Conservation (phyloP, 2,329 filamentous ascomycete genomes). For the Verticillium klebahnii region DNA sequence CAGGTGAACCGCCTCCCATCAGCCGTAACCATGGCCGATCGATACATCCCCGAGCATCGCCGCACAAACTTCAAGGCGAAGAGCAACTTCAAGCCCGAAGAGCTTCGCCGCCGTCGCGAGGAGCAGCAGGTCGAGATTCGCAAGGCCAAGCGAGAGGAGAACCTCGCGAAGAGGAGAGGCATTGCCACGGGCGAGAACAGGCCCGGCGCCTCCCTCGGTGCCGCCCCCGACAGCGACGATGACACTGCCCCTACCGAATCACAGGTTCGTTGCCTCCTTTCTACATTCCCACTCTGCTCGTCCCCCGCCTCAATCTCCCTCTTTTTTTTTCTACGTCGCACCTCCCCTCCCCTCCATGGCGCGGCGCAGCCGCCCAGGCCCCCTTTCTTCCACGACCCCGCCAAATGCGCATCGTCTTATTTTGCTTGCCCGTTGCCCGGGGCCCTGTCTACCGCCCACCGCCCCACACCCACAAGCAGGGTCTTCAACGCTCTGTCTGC, state of each 20-base stretch:
- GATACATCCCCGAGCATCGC: slow-evolving; percentile 98
- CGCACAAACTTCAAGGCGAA: slow-evolving; percentile 99
- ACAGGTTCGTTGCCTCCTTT: slow-evolving; percentile 45
- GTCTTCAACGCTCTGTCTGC: background rate
- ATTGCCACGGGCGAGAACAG: slow-evolving; percentile 78
- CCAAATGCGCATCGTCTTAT: slow-evolving; percentile 12
- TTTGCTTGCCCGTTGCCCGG: slow-evolving; percentile 13
- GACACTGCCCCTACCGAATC: slow-evolving; percentile 91
- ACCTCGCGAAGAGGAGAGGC: slow-evolving; percentile 95
- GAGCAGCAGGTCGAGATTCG: slow-evolving; percentile 99
- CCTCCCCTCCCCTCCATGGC: background rate
- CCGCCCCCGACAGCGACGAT: slow-evolving; percentile 95
- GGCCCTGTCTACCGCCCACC: slow-evolving; percentile 6
- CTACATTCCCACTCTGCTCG: slow-evolving; percentile 8
- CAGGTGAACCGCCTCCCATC: background rate
- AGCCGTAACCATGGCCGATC: slow-evolving; percentile 79
- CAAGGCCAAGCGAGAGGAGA: slow-evolving; percentile 98
- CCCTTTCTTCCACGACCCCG: slow-evolving; percentile 6
- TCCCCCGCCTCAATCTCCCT: slow-evolving; percentile 2
- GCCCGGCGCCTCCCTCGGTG: slow-evolving; percentile 76
- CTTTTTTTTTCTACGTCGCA: background rate
- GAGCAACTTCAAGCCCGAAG: slow-evolving; percentile 98
- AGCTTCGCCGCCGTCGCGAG: slow-evolving; percentile 95
- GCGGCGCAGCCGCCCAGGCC: background rate
- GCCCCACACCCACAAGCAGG: slow-evolving; percentile 9